Evolutionary conservation across 306 rosid genomes (phyloP), one percentile per base, ranked within the genome.

Genomic region (Rosa rugosa): DNA sequence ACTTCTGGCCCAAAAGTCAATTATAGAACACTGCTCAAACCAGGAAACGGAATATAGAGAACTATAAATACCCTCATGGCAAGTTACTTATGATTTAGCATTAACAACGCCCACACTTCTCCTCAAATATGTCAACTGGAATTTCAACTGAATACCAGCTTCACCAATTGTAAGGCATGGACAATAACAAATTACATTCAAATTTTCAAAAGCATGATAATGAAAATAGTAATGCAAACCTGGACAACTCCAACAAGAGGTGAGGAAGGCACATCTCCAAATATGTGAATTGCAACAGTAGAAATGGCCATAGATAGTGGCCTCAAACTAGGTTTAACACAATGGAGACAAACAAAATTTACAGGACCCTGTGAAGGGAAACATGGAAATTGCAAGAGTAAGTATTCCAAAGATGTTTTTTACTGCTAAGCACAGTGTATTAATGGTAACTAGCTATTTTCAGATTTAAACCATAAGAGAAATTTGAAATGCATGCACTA

Each of bases 241-340:
- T 88, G 88, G 78, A 94, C 88, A 85, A 90, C 76, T 83, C 97
- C 98, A 81, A 92, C 92, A 71, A 94, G 93, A 54, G 97, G 98
- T 10, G 97, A 83, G 59, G 98, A 92, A 44, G 97, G 98, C 23
- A 94, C 97, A 79, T 94, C 97, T 64, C 97, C 97, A 8, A 92
- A 86, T 79, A 94, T n/a, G 84, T 94, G 98, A 80, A 90, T 92
- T 40, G 94, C 80, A 62, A 94, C 94, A 2, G 92, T 89, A 60
- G 91, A 88, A 49, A 88, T 84, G 57, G 98, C 98, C 97, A 94
- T 94, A 4, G 98, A 83, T 54, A 94, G 74, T 6, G 97, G 98
- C 85, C 98, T 88, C 87, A 94, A 69, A 81, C 87, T 94, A 63
- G 97, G 97, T 70, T 83, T 79, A 60, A 94, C 98, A 69, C 89